phyloP scores from a whole-genome alignment of 1,284 basidiomycete genomes.

The Malassezia pachydermatis region DNA sequence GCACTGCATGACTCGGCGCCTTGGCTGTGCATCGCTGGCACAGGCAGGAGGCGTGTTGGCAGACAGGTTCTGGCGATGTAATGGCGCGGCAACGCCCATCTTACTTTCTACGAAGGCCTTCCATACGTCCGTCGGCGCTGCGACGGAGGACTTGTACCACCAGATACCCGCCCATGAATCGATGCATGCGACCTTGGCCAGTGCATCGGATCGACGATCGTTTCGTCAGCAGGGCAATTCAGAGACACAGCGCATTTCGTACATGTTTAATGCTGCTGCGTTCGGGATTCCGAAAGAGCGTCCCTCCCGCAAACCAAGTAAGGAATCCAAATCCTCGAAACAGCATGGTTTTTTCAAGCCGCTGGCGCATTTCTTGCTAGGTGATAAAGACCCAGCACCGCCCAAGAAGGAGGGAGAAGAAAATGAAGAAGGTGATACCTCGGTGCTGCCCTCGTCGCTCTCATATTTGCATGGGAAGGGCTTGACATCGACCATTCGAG shows the following conservation, averaged over 20 bases:
- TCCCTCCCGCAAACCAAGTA: slow-evolving; percentile 13
- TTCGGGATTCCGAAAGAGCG: slow-evolving; percentile 50
- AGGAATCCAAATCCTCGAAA: slow-evolving; percentile 10
- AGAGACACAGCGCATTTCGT: background rate
- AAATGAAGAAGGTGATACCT: slow-evolving; percentile 17
- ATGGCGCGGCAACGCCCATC: no score
- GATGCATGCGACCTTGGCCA: no score
- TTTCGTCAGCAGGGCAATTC: no score
- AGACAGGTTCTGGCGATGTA: no score
- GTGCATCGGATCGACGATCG: no score
- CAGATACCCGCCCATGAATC: no score
- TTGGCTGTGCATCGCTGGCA: no score
- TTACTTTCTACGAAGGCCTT: no score
- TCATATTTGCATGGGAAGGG: slow-evolving; percentile 11
- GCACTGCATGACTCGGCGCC: no score
- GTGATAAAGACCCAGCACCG: slow-evolving; percentile 9
- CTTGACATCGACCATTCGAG: slow-evolving; percentile 35
- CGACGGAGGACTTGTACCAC: no score
- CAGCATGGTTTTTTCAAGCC: slow-evolving; percentile 39
- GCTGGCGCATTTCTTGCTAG: slow-evolving; percentile 32
- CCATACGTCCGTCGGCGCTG: no score
- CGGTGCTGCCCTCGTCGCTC: slow-evolving; percentile 19
- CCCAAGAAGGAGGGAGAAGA: background rate
- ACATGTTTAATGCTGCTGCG: slow-evolving; percentile 46
- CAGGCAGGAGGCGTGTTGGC: no score